These are phyloP conservation scores for Epichloe typhina DNA, from an alignment of 2,329 filamentous ascomycete species.

Conservation along the genomic window DNA sequence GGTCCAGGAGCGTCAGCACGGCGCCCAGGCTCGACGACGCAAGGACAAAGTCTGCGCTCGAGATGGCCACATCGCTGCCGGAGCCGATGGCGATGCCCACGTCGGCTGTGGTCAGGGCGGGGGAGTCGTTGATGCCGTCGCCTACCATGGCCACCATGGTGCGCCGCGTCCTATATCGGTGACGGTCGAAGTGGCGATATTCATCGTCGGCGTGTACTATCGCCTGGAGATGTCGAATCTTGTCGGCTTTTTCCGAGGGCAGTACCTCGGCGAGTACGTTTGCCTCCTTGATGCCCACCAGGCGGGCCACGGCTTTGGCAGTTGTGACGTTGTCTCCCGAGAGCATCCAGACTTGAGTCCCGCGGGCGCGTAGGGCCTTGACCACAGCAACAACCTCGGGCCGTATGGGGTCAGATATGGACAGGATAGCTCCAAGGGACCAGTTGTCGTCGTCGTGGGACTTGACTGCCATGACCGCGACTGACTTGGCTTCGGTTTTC, in stretches of 20 bases:
- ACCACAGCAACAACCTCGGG: conserved; percentile 57
- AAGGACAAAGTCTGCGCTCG: conserved; percentile 69
- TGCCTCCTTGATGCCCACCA: conserved; percentile 56
- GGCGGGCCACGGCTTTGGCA: conserved; percentile 61
- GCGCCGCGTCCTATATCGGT: conserved; percentile 21
- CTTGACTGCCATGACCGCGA: conserved; percentile 43
- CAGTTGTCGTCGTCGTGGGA: conserved; percentile 19
- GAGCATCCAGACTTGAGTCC: conserved; percentile 78
- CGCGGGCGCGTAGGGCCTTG: conserved; percentile 45
- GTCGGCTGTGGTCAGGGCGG: conserved; percentile 67
- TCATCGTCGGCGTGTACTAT: conserved; percentile 28
- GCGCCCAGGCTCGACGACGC: conserved; percentile 57
- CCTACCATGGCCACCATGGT: conserved; percentile 69
- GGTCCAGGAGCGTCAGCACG: conserved; percentile 59
- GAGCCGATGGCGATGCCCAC: conserved; percentile 75
- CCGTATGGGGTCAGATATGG: conserved; percentile 71
- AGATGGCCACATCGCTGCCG: conserved; percentile 74
- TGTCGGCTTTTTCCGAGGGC: conserved; percentile 67
- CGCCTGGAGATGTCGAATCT: conserved; percentile 50
- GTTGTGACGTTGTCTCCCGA: conserved; percentile 86
- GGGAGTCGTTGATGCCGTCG: conserved; percentile 82
- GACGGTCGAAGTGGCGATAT: conserved; percentile 3
- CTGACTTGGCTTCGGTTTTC: conserved; percentile 51
- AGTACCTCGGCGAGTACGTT: conserved; percentile 83
- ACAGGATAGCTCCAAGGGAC: conserved; percentile 51